Percentiles rank a stretch among this genome's conserved stretches.
These are phyloP conservation scores for Xenosphaeropsis pyriputrescens DNA, from an alignment of 2,329 filamentous ascomycete genomes.

Conservation along the genomic window DNA sequence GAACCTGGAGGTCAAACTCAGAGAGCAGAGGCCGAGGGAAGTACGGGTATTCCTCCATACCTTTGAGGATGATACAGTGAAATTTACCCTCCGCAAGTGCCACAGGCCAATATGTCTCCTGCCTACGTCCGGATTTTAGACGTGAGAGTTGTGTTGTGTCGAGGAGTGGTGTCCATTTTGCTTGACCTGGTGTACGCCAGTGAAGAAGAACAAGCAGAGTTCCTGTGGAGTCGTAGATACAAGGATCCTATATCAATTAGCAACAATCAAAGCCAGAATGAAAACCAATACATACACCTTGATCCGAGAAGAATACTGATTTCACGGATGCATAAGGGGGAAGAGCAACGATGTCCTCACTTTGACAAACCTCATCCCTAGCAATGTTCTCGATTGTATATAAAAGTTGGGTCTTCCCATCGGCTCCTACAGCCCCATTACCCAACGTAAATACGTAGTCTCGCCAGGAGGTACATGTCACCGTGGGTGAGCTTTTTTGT, in stretches of 20 bases:
- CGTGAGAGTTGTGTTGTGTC: conserved; percentile 78
- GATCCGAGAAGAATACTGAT: conserved; percentile 83
- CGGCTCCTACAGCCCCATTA: conserved; percentile 71
- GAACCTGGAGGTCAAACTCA: conserved; percentile 86
- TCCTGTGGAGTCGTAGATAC: conserved; percentile 88
- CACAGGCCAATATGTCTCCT: conserved; percentile 88
- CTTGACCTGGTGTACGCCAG: conserved; percentile 77
- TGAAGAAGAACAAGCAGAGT: conserved; percentile 78
- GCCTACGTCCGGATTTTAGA: conserved; percentile 69
- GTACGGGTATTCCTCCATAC: conserved; percentile 82
- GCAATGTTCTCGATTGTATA: conserved; percentile 95
- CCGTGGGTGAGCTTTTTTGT: conserved; percentile 78
- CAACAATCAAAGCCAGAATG: background rate
- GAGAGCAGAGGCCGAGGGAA: conserved; percentile 81
- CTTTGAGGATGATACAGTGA: conserved; percentile 98
- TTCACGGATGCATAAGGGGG: conserved; percentile 59
- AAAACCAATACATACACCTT: conserved; percentile 47
- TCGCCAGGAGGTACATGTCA: conserved; percentile 86
- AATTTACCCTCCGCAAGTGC: conserved; percentile 85
- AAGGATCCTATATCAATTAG: conserved; percentile 55
- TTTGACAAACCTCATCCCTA: conserved; percentile 85
- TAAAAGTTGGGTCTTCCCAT: conserved; percentile 63
- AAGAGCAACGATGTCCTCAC: conserved; percentile 80
- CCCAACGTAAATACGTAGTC: conserved; percentile 96
- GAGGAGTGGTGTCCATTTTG: conserved; percentile 81